Conservation (phyloP, 1,284 basidiomycete species). For the Tilletia indica region DNA sequence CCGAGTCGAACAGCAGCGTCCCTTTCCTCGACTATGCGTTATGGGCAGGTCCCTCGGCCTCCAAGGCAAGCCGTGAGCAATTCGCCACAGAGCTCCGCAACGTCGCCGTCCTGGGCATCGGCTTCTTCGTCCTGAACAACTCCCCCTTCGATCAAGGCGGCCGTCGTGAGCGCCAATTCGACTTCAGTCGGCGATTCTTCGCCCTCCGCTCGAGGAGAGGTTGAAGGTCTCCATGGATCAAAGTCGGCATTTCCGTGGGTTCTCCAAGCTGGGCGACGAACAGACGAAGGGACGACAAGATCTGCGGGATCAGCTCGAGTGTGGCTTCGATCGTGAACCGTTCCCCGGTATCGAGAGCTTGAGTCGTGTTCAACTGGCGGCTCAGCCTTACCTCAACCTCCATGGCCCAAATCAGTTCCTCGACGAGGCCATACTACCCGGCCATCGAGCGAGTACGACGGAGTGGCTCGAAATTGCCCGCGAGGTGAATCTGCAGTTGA, state of each 20-base stretch:
- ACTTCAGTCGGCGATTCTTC: conserved; percentile 34
- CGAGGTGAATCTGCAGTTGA: conserved; percentile 31
- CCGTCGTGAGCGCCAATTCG: conserved; percentile 27
- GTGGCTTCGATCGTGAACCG: conserved; percentile 3
- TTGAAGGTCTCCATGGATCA: conserved; percentile 35
- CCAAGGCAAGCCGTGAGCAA: conserved; percentile 1
- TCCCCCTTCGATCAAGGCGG: conserved; percentile 27
- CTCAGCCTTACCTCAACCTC: conserved; percentile 34
- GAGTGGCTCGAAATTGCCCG: conserved; percentile 33
- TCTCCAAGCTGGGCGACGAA: conserved; percentile 44
- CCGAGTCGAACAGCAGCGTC: background rate
- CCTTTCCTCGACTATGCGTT: conserved; percentile 17
- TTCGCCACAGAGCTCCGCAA: conserved; percentile 33
- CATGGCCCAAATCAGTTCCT: conserved; percentile 46
- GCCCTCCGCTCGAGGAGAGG: conserved; percentile 26
- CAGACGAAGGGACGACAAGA: conserved; percentile 32
- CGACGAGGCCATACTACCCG: conserved; percentile 22
- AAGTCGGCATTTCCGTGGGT: conserved; percentile 40
- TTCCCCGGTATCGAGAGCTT: background rate
- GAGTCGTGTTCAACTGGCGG: background rate
- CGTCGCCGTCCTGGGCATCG: conserved; percentile 35
- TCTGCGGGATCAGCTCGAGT: conserved; percentile 42
- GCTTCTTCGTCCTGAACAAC: conserved; percentile 45
- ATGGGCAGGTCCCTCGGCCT: conserved; percentile 11
- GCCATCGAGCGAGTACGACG: conserved; percentile 25